Conservation (phyloP, 805 yeast genomes). For the Dipodascopsis tothii region DNA sequence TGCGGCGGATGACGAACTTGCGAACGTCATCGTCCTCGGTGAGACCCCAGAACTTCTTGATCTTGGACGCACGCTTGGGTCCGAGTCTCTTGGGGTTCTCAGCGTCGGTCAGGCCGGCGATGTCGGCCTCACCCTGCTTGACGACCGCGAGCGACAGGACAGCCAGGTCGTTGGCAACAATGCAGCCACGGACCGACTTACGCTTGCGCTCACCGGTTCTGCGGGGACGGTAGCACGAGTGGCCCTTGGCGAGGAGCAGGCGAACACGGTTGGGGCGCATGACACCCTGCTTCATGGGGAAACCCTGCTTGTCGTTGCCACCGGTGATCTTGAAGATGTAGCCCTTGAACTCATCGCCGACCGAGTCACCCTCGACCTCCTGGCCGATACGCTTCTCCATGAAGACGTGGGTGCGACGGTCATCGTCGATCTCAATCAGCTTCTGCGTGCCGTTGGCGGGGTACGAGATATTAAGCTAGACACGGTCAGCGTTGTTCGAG, state of each 20-base stretch:
- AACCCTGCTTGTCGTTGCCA: conserved; percentile 99
- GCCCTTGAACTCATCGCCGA: conserved; percentile 99
- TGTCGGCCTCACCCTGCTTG: conserved; percentile 95
- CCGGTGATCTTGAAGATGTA: conserved; percentile 98
- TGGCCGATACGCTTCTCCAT: conserved; percentile 99
- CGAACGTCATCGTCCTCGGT: conserved; percentile 88
- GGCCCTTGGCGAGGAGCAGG: conserved; percentile 85
- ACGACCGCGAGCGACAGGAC: conserved; percentile 87
- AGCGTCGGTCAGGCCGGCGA: conserved; percentile 90
- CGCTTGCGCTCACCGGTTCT: conserved; percentile 99
- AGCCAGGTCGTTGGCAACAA: conserved; percentile 94
- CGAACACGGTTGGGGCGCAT: conserved; percentile 99
- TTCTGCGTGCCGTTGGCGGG: conserved; percentile 99
- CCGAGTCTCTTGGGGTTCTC: conserved; percentile 98
- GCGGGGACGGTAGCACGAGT: conserved; percentile 99
- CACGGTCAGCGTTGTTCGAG: too few relatives aligned
- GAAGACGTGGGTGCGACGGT: conserved; percentile 95
- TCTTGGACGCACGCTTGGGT: conserved; percentile 99
- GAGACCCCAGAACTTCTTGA: conserved; percentile 98
- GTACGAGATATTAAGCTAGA: conserved; percentile 94
- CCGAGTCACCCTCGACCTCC: conserved; percentile 97
- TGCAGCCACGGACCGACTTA: conserved; percentile 99
- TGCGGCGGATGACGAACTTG: conserved; percentile 95
- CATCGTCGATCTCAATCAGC: conserved; percentile 95
- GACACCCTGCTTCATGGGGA: conserved; percentile 99